Evolutionary conservation across 83 land plant species (phyloP), one percentile per base, ranked within the genome.

Genomic region (Thuja plicata): DNA sequence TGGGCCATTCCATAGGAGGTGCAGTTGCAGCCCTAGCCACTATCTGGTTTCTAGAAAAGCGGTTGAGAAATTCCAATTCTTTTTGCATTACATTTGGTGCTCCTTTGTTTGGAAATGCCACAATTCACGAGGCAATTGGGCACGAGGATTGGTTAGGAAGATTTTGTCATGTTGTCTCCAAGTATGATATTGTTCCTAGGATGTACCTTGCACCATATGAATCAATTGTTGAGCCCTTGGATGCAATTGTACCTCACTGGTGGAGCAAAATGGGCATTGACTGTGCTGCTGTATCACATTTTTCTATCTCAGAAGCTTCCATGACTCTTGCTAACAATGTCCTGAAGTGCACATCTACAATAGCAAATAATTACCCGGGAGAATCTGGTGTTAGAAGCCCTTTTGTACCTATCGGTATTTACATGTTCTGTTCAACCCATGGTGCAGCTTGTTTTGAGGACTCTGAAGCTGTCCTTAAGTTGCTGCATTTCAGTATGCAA

Each of bases 1-100:
- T 93, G 17, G 96, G 96, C 43, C 96, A 94, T 79, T 92, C 95
- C 35, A 3, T 93, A 8, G 95, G 95, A 88, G 96, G 93, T 45
- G 84, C 95, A 41, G 57, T 93, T 3, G 96, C 96, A 16, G 87
- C 95, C n/a, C 93, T 95, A 38, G 79, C 90, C 57, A 81, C 96
- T 10, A 89, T 95, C 21, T 91, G 92, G 90, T 85, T 94, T 38
- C 92, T 95, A 17, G 92, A 89, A 35, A 86, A 86, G 37, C 74
- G 88, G 35, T 10, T 40, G 1, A 48, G 90, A 74, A 15, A 88
- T 16, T 30, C 6, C 1, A 27, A 88, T 50, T 73, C 92, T 24
- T 84, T 95, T 13, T 95, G 96, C 94, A 87, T 95, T 91, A 95
- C 95, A 30, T 95, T 94, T 85, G 96, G 96, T 52, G 88, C 92